phyloP scores from a whole-genome alignment of 495 filamentous ascomycete species.

The Penicillium ucsense region DNA sequence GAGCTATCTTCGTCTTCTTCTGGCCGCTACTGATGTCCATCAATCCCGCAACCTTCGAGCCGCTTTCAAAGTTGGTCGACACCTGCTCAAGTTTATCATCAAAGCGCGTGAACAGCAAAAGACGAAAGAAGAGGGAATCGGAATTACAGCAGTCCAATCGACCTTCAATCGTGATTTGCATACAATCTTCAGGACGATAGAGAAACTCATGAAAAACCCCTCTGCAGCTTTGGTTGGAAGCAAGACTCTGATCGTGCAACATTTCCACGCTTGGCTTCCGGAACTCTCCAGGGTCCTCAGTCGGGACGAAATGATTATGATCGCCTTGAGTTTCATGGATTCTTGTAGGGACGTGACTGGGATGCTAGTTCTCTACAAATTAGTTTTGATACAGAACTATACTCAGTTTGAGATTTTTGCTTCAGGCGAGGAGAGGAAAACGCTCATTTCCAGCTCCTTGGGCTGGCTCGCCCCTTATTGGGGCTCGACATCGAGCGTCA shows the following conservation, averaged over 20 bases:
- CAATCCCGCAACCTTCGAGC: constrained; percentile 76
- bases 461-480: constrained; percentile 92
- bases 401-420: constrained; percentile 71
- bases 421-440: constrained; percentile 59
- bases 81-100: constrained; percentile 91
- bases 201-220: constrained; percentile 76
- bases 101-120: constrained; percentile 81
- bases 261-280: constrained; percentile 94
- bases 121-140: constrained; percentile 79
- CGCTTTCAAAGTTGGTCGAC: constrained; percentile 88
- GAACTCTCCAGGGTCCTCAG: constrained; percentile 69
- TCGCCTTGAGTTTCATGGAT: constrained; percentile 89
- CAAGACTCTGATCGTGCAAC: constrained; percentile 90
- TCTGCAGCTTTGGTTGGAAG: constrained; percentile 82
- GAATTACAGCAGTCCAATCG: constrained; percentile 65
- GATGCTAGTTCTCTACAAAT: constrained; percentile 88
- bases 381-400: constrained; percentile 86
- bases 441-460: constrained; percentile 70
- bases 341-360: constrained; percentile 81
- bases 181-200: constrained; percentile 79
- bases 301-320: constrained; percentile 77
- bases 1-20: constrained; percentile 74
- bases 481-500: constrained; percentile 64
- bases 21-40: constrained; percentile 67
- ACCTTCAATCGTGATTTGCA: constrained; percentile 78